phyloP scores from a whole-genome alignment of 2,329 filamentous ascomycete species.

The Phialophora macrospora region DNA sequence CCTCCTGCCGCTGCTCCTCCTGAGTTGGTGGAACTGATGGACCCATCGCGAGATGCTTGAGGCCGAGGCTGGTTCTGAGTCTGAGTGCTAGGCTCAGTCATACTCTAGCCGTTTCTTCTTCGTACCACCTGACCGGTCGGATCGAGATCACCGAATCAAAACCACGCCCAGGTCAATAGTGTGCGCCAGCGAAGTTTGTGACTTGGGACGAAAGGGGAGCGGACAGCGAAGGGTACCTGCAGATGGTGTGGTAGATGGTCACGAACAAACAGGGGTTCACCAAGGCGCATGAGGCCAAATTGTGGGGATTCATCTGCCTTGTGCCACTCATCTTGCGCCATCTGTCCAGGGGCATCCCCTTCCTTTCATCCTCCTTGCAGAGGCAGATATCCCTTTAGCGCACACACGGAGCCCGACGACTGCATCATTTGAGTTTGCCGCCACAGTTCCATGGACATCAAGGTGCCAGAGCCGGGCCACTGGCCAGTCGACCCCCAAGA shows the following conservation, averaged over 20 bases:
- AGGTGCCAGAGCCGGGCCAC: conserved; percentile 58
- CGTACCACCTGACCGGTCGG: conserved; percentile 23
- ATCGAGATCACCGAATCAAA: conserved; percentile 24
- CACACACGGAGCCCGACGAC: neutral
- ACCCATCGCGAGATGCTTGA: conserved; percentile 28
- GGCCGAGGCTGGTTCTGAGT: conserved; percentile 12
- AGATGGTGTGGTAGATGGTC: conserved; percentile 20
- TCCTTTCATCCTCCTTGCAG: conserved; percentile 10
- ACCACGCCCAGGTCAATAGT: conserved; percentile 12
- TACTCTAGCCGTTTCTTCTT: conserved; percentile 15
- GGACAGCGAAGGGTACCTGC: conserved; percentile 25
- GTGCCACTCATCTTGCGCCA: conserved; percentile 21
- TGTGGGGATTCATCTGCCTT: neutral
- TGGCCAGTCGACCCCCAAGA: conserved; percentile 71
- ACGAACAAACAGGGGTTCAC: conserved; percentile 13
- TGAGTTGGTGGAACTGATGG: conserved; percentile 31
- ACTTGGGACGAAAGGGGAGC: conserved; percentile 28
- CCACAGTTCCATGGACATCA: conserved; percentile 15
- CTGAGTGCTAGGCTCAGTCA: conserved; percentile 30
- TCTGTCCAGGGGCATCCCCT: conserved; percentile 23
- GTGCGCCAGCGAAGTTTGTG: conserved; percentile 24
- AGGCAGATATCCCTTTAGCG: neutral
- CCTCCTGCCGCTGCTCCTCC: conserved; percentile 12
- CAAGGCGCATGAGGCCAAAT: neutral
- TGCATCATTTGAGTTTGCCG: neutral